phyloP scores from a whole-genome alignment of 139 green algal genomes.

The Cymbomonas tetramitiformis region DNA sequence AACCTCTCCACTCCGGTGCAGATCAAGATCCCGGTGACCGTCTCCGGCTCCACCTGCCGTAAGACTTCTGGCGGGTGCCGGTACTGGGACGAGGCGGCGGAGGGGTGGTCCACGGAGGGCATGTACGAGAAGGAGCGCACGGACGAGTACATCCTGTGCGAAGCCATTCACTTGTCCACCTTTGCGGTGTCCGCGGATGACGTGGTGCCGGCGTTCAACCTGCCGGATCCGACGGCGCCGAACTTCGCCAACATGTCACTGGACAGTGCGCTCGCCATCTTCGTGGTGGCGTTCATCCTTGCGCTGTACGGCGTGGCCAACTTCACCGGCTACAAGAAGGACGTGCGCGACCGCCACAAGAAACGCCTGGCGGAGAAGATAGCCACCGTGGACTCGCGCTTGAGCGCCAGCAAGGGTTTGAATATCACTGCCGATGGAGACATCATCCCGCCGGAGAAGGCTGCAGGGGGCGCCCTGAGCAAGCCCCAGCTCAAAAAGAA shows the following conservation, averaged over 20 bases:
- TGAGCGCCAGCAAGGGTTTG: neutral
- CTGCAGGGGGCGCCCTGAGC: neutral
- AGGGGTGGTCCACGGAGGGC: constrained; percentile 11
- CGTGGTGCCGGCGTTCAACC: constrained; percentile 23
- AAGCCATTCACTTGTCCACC: constrained; percentile 19
- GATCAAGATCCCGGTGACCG: constrained; percentile 6
- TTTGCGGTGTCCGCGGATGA: constrained; percentile 22
- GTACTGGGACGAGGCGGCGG: constrained; percentile 14
- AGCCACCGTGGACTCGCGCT: neutral
- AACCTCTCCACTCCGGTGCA: neutral
- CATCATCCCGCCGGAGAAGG: neutral
- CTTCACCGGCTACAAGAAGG: constrained; percentile 11
- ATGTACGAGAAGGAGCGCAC: constrained; percentile 12
- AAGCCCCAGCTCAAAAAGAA: constrained; percentile 3
- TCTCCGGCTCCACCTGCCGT: constrained; percentile 10
- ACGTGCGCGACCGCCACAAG: constrained; percentile 6
- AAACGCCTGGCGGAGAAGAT: constrained; percentile 4
- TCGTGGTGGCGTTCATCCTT: constrained; percentile 13
- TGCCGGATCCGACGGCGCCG: constrained; percentile 13
- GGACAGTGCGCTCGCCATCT: constrained; percentile 18
- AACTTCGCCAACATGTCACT: constrained; percentile 22
- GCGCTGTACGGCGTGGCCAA: constrained; percentile 6
- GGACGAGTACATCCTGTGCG: constrained; percentile 18
- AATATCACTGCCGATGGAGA: neutral
- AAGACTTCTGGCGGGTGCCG: constrained; percentile 7